Base-by-base conservation (phyloP, 2,329 filamentous ascomycete genomes). In the Chaetomiaceae sp. region DNA sequence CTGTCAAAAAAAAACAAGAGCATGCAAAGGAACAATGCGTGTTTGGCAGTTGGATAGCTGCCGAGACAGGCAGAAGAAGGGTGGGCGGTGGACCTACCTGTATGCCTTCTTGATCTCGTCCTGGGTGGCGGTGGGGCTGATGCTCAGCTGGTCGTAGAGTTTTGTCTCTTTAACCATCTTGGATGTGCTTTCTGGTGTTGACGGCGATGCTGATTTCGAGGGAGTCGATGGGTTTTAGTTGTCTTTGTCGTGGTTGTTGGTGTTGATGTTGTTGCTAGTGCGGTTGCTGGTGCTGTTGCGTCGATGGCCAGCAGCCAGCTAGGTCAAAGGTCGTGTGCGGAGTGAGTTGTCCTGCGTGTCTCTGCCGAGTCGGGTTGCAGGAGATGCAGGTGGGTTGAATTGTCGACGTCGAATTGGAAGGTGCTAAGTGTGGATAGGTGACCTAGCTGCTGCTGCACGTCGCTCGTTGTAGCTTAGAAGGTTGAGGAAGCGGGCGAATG, bases 81-180 rank as follows among this genome's bases (percentile, higher is more conserved):
- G 13, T 40, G 8, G 32, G 47, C 29, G 41, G 48, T 46, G 25
- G 48, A 56, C 81, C 71, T 84, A 89, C 85, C 88, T 82, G 71
- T 96, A 96, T 54, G 85, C 94, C 70, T 97, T 99, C 71, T 96
- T 97, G 69, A 99, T 95, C 61, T 97, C 92, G 67, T 96, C 92
- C 72, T 95, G 89, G 21, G 84, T 80, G 21, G 91, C 90, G 56
- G 84, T 81, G 33, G 92, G 82, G 69, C 89, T 86, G 72, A 96
- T 76, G 68, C 79, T 77, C 65, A 99, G 79, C 59, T 83, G 80
- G 71, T 97, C 90, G 78, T 99, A 99, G 59, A 97, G 85, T 73
- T 95, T 96, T 48, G 88, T 94, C 77, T 97, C 92, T 65, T 89
- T 87, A 63, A 95, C 90, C 92, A 97, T 96, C 63, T 82, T 71